Base-by-base conservation (phyloP, 306 rosid species). In the Styphnolobium japonicum region DNA sequence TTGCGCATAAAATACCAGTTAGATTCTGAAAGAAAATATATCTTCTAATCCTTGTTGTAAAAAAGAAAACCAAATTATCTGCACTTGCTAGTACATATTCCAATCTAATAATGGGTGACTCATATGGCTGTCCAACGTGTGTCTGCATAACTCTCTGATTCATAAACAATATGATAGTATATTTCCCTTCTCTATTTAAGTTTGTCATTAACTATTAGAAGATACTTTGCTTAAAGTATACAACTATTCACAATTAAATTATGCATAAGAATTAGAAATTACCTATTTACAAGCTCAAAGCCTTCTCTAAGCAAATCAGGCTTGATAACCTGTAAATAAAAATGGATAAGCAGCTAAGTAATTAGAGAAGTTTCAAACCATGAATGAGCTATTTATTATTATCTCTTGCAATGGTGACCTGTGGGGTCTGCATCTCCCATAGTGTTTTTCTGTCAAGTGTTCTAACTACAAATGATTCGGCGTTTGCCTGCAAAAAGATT, bases 341-440 rank as follows among this genome's bases (percentile, higher is more conserved):
- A 79, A 65, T n/a, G 52, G 45, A 76, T 60, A 64, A 58, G 73
- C 67, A 67, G 55, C 58, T 55, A 63, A 77, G 21, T 34, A 61
- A 19, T 65, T 73, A 51, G 33, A 39, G 39, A 52, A 22, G 53
- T 42, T 58, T 56, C 31, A 55, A 56, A 70, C n/a, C 65, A 67
- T 48, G 53, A 72, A 65, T 9, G 34, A 71, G 63, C 84, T 33
- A 55, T 29, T 63, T 25, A 49, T 61, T 56, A 42, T 71, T 51
- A 58, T 73, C 16, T 42, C 66, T 49, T 52, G 34, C 46, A 80
- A 29, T 7, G 65, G 18, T 73, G 84, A 94, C 97, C 99, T 95
- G 98, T 7, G 99, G 99, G 61, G 99, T 95, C 85, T 95, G 99
- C 98, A 95, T 95, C 90, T 95, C 98, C 99, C 99, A 93, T 39